Percentiles rank a stretch among this genome's conserved stretches.
phyloP scores from a whole-genome alignment of 345 rosid species.

The Corchorus olitorius region DNA sequence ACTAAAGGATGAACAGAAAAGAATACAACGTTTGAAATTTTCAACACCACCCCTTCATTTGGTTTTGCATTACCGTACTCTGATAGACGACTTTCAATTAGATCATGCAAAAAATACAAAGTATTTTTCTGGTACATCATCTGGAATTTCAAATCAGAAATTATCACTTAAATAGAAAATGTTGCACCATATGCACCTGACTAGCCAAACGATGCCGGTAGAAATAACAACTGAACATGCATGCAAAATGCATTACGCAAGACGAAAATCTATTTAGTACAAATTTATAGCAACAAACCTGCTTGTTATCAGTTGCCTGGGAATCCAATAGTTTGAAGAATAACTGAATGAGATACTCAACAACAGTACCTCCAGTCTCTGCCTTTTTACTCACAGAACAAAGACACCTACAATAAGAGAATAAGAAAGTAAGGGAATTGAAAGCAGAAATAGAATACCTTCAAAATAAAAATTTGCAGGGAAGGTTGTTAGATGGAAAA shows the following conservation, averaged over 20 bases:
- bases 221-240: neutral
- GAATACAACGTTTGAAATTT: neutral
- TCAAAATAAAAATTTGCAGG: neutral
- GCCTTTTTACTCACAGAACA: slow-evolving; percentile 80
- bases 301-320: slow-evolving; percentile 70
- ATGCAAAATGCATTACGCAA: neutral
- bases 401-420: slow-evolving; percentile 68
- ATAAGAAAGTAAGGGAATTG: slow-evolving; percentile 1
- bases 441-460: slow-evolving; percentile 4
- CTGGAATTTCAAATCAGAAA: neutral
- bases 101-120: neutral
- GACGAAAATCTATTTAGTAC: neutral
- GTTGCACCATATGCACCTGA: neutral
- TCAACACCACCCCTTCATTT: neutral
- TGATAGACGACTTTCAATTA: neutral
- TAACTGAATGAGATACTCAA: slow-evolving; percentile 86
- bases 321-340: slow-evolving; percentile 84
- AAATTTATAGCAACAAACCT: slow-evolving; percentile 55
- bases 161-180: neutral
- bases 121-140: neutral
- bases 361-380: slow-evolving; percentile 67
- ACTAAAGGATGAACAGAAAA: neutral
- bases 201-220: neutral
- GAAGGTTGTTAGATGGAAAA: too few species aligned
- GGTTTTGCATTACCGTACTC: neutral